Evolutionary conservation across 2,329 filamentous ascomycete species (phyloP).

Genomic region (Verticillium nubilum): DNA sequence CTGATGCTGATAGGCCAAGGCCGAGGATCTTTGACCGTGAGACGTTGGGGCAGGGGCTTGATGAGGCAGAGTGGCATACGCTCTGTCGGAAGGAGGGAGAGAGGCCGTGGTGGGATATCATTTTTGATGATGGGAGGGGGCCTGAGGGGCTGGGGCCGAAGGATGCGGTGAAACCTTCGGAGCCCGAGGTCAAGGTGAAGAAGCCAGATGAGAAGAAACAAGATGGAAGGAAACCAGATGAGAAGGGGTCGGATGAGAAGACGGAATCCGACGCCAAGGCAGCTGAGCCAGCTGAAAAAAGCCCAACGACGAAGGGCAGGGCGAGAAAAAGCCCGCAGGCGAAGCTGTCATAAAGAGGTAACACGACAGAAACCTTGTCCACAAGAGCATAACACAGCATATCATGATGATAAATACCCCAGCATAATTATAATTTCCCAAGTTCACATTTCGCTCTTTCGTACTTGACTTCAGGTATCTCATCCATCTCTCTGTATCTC

Average conservation of each 20-base stretch:
- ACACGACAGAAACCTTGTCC: not conserved
- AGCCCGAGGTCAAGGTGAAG: not conserved
- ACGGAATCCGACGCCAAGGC: too few relatives aligned
- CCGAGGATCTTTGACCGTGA: constrained; percentile 6
- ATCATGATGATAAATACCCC: not conserved
- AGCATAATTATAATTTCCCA: not conserved
- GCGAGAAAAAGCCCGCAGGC: not conserved
- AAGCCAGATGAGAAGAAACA: not conserved
- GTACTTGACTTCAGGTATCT: not conserved
- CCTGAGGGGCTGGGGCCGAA: not conserved
- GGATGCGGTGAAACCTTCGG: not conserved
- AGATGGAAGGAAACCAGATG: not conserved
- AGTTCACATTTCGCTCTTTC: not conserved
- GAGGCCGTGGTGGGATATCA: constrained; percentile 22
- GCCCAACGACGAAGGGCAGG: too few relatives aligned
- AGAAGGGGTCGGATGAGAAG: not conserved
- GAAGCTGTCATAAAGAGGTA: not conserved
- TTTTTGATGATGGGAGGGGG: constrained; percentile 21
- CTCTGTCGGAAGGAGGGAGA: constrained; percentile 17
- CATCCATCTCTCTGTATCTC: not conserved
- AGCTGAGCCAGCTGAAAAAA: too few relatives aligned
- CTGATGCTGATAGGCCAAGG: constrained; percentile 3
- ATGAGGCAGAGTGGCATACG: constrained; percentile 10
- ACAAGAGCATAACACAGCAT: not conserved
- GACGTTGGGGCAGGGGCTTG: not conserved